Evolutionary conservation across 805 yeast genomes (phyloP).

Genomic region (Wickerhamiella bombiphila): DNA sequence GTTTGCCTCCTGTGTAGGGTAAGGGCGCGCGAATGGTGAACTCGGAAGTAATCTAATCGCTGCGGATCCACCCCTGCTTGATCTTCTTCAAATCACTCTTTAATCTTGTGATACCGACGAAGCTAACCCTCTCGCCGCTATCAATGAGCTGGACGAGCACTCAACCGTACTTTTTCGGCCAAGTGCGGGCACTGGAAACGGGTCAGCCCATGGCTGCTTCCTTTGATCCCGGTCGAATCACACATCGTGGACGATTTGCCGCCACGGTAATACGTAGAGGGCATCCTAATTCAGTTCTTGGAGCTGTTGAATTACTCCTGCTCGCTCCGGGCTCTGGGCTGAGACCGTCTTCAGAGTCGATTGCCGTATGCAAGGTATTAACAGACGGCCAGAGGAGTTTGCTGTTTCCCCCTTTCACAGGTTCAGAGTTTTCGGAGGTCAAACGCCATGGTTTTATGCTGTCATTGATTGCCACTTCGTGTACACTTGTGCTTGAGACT

Average conservation of each 20-base stretch:
- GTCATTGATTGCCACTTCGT: conserved; percentile 9
- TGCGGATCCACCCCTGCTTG: too few species aligned
- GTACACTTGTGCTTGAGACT: conserved; percentile 8
- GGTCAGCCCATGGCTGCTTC: conserved; percentile 9
- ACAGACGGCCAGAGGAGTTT: conserved; percentile 2
- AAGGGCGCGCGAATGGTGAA: background rate
- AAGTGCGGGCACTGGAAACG: conserved; percentile 6
- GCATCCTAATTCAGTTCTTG: background rate
- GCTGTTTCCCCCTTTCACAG: conserved; percentile 11
- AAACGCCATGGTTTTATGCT: conserved; percentile 14
- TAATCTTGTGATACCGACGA: too few species aligned
- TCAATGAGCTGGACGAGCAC: background rate
- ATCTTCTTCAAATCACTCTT: too few species aligned
- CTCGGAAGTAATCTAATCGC: too few species aligned
- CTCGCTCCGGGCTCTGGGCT: background rate
- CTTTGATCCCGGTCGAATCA: conserved; percentile 8
- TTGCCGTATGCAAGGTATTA: conserved; percentile 1
- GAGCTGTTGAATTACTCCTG: conserved; percentile 1
- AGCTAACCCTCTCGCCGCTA: too few species aligned
- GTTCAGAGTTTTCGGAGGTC: conserved; percentile 10
- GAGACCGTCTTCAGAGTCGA: background rate
- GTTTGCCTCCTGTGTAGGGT: background rate
- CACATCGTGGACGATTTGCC: conserved; percentile 1
- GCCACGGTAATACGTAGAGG: background rate
- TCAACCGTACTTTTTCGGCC: conserved; percentile 5